Evolutionary conservation across 176 grass and related monocot species (phyloP), one percentile per base, ranked within the genome.

Genomic region (Juncus effusus): DNA sequence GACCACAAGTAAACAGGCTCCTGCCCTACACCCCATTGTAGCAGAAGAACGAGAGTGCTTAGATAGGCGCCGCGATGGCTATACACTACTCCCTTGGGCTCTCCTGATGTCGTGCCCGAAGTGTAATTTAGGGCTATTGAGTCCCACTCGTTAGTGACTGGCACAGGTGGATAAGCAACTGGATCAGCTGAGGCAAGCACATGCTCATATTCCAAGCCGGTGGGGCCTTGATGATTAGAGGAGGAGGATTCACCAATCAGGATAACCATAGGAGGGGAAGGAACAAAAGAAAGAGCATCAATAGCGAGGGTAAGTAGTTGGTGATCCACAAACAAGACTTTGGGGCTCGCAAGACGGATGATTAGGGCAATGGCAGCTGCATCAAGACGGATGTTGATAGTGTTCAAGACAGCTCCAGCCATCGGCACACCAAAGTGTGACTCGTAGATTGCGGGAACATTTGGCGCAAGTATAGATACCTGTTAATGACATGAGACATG

Each of bases 21-120:
- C 16, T 38, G 19, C 7, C 51, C 3, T 19, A 79, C 62, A 19
- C 71, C 67, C 56, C 40, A 40, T 60, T 54, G 42, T 16, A 79
- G 44, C n/a, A 79, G 59, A 4, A 58, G 69, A 2, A 65, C 42
- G 40, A 79, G 40, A 42, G 66, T 62, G 28, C 70, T 79, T 13
- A 79, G 16, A 10, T 61, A 79, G 4, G 76, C 76, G 9, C 63
- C 76, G 3, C 76, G 76, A 59, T 79, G 76, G 76, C 55, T 79
- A 54, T 79, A 59, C 51, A 79, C 54, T 40, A 72, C 76, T 39
- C 66, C 76, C 36, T 79, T 72, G 5, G 66, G 76, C 15, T 6
- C 42, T 28, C 19, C 19, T 11, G 42, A 67, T 2, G 67, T 79
- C 2, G 76, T 79, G 67, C 76, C 76, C 7, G 76, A 78, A 38